Percentiles rank a stretch among this genome's conserved stretches.
Evolutionary conservation across 2,329 filamentous ascomycete species (phyloP).

Genomic region (Aschersonia sp.): DNA sequence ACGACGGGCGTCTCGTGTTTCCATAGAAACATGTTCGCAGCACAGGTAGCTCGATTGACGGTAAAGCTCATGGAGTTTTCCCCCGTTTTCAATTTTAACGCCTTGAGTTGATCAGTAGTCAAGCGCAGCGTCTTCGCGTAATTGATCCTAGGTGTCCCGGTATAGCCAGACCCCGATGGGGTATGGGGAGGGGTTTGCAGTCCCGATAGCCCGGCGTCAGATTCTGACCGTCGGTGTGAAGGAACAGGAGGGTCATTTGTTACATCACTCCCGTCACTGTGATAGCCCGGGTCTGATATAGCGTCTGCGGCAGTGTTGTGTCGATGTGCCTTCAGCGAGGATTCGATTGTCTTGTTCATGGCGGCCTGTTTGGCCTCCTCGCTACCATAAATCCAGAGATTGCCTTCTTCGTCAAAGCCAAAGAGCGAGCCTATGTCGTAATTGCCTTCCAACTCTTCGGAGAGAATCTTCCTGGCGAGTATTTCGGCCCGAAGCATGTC

Average conservation of each 20-base stretch:
- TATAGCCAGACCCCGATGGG: constrained; percentile 50
- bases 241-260: constrained; percentile 30
- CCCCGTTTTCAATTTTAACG: constrained; percentile 67
- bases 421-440: constrained; percentile 95
- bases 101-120: constrained; percentile 90
- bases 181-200: constrained; percentile 53
- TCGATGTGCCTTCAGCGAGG: constrained; percentile 28
- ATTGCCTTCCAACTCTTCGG: constrained; percentile 84
- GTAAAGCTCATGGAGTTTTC: constrained; percentile 92
- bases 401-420: constrained; percentile 87
- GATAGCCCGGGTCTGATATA: constrained; percentile 84
- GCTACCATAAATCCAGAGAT: constrained; percentile 99
- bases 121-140: constrained; percentile 93
- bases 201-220: constrained; percentile 41
- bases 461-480: constrained; percentile 81
- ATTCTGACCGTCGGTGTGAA: constrained; percentile 50
- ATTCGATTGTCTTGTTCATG: constrained; percentile 47
- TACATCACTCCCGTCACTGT: constrained; percentile 68
- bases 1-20: constrained; percentile 82
- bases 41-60: constrained; percentile 86
- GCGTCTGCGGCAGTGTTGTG: constrained; percentile 57
- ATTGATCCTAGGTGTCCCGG: constrained; percentile 62
- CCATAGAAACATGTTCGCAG: constrained; percentile 90
- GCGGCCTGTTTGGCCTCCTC: constrained; percentile 90
- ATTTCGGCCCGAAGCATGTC: constrained; percentile 85